A percentile compares a stretch with the other conserved stretches of the same genome.
Evolutionary conservation across 2,329 filamentous ascomycete genomes (phyloP).

Genomic region (Berkeleyomyces rouxiae): DNA sequence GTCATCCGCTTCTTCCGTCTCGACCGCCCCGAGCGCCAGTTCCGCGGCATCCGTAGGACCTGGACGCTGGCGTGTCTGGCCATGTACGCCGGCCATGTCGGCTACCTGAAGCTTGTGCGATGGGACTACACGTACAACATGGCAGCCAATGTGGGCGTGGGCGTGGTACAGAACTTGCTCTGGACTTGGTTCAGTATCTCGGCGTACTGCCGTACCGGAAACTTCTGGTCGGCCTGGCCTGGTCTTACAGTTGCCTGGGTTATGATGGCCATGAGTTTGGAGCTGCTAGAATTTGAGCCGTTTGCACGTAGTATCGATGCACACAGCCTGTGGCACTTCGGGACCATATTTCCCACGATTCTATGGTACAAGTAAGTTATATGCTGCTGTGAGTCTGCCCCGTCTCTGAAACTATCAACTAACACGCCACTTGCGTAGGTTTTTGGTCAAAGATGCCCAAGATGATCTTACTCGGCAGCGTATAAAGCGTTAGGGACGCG

Average conservation of each 20-base stretch:
- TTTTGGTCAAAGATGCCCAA: slow-evolving; percentile 68
- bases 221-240: slow-evolving; percentile 75
- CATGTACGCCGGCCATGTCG: slow-evolving; percentile 62
- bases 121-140: slow-evolving; percentile 99
- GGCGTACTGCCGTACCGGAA: slow-evolving; percentile 53
- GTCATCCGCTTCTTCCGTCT: slow-evolving; percentile 69
- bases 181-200: slow-evolving; percentile 74
- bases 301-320: slow-evolving; percentile 72
- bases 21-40: slow-evolving; percentile 36
- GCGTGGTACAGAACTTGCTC: slow-evolving; percentile 61
- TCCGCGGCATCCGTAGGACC: slow-evolving; percentile 39
- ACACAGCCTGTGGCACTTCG: slow-evolving; percentile 89
- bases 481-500: slow-evolving; percentile 11
- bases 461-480: slow-evolving; percentile 52
- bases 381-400: background rate
- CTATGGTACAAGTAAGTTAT: slow-evolving; percentile 83
- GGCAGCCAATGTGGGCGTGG: slow-evolving; percentile 76
- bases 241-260: slow-evolving; percentile 86
- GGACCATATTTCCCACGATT: slow-evolving; percentile 73
- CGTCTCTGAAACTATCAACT: background rate
- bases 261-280: slow-evolving; percentile 83
- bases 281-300: slow-evolving; percentile 86
- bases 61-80: slow-evolving; percentile 61
- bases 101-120: slow-evolving; percentile 65
- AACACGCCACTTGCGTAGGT: slow-evolving; percentile 34